Evolutionary conservation across 306 rosid genomes (phyloP).

Genomic region (Canavalia ensiformis): DNA sequence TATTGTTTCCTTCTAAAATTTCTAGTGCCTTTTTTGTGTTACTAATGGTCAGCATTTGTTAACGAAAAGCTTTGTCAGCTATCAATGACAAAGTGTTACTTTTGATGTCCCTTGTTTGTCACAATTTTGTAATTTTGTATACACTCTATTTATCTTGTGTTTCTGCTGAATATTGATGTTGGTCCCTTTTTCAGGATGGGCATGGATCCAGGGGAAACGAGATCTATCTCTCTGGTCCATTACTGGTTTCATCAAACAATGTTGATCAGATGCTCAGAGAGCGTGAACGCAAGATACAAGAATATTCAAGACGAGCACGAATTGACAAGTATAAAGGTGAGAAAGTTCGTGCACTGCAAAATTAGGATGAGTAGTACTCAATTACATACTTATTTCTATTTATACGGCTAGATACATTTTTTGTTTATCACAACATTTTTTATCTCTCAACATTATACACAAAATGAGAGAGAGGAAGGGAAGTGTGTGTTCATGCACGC

Average conservation of each 20-base stretch:
- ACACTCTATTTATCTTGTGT: not conserved
- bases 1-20: constrained; percentile 4
- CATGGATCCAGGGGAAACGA: constrained; percentile 69
- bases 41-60: constrained; percentile 15
- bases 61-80: constrained; percentile 20
- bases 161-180: constrained; percentile 27
- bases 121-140: constrained; percentile 9
- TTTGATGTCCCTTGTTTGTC: not conserved
- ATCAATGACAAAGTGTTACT: constrained; percentile 1
- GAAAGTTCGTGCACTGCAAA: constrained; percentile 45
- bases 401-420: constrained; percentile 32
- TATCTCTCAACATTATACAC: not conserved
- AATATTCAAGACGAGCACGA: constrained; percentile 77
- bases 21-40: constrained; percentile 1
- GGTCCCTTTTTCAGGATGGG: constrained; percentile 65
- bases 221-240: constrained; percentile 90
- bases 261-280: constrained; percentile 86
- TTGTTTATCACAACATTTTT: constrained; percentile 16
- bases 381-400: constrained; percentile 20
- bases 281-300: constrained; percentile 85
- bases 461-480: not conserved
- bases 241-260: constrained; percentile 72
- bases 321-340: constrained; percentile 56
- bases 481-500: constrained; percentile 16
- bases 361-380: constrained; percentile 39